phyloP scores from a whole-genome alignment of 2,329 filamentous ascomycete genomes.

The Penicillium concentricum region DNA sequence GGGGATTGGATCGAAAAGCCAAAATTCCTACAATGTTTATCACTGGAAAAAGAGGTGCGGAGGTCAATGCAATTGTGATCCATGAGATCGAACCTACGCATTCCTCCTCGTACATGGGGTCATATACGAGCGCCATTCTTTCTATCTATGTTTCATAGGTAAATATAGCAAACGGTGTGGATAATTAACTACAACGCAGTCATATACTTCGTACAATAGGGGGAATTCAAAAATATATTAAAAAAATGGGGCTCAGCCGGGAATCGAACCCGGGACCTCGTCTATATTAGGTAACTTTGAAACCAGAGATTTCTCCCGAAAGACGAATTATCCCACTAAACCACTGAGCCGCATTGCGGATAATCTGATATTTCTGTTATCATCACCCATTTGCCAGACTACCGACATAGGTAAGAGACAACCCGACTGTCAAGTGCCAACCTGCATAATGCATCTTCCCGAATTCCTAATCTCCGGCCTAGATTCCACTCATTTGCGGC shows the following conservation, averaged over 20 bases:
- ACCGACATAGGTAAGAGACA: neutral
- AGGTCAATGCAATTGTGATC: neutral
- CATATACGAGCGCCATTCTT: too few relatives aligned
- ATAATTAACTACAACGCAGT: too few relatives aligned
- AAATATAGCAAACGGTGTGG: too few relatives aligned
- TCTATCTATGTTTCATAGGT: too few relatives aligned
- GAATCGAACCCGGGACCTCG: slow-evolving; percentile 6
- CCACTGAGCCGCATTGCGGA: neutral
- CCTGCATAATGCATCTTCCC: neutral
- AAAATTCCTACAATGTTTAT: too few relatives aligned
- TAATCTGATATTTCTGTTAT: fast-evolving
- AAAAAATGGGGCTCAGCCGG: slow-evolving; percentile 3
- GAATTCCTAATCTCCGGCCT: neutral
- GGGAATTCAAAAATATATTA: too few relatives aligned
- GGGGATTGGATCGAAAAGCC: neutral
- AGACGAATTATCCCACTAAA: slow-evolving; percentile 4
- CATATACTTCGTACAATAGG: too few relatives aligned
- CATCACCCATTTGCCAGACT: neutral
- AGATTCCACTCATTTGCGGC: too few relatives aligned
- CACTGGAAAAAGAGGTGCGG: too few relatives aligned
- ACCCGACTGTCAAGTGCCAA: neutral
- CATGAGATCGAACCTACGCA: too few relatives aligned
- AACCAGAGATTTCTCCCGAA: slow-evolving; percentile 6
- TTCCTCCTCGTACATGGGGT: too few relatives aligned
- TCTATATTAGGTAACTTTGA: neutral